A percentile compares a stretch with the other conserved stretches of the same genome.
These are phyloP conservation scores for Areca catechu DNA, from an alignment of 176 grass and related monocot species.

Conservation along the genomic window DNA sequence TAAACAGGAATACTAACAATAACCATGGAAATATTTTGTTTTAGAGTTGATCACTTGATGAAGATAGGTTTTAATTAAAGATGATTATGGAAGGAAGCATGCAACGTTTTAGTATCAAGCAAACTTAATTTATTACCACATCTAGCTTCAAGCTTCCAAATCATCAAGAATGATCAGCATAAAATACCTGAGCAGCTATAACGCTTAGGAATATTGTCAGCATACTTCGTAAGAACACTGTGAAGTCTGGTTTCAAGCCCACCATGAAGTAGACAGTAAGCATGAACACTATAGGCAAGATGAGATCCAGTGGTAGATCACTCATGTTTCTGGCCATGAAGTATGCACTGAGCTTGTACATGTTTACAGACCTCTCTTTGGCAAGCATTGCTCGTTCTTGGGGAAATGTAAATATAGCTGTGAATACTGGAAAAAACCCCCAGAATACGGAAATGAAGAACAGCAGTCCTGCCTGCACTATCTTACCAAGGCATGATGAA, in stretches of 20 bases:
- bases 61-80: no score
- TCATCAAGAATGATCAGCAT: no score
- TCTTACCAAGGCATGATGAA: neutral
- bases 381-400: conserved; percentile 98
- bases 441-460: conserved; percentile 98
- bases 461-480: conserved; percentile 80
- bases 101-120: no score
- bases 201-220: conserved; percentile 86
- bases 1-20: no score
- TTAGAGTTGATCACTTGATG: no score
- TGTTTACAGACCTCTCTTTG: conserved; percentile 88
- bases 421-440: conserved; percentile 99
- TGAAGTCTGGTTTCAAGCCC: conserved; percentile 44
- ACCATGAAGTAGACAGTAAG: conserved; percentile 97
- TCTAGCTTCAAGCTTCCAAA: no score
- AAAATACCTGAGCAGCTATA: conserved; percentile 77
- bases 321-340: conserved; percentile 97
- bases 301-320: conserved; percentile 88
- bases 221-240: conserved; percentile 60
- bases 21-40: no score
- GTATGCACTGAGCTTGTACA: conserved; percentile 98
- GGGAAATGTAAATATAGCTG: conserved; percentile 94
- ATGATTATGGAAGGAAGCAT: no score
- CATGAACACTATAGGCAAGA: conserved; percentile 83
- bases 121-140: no score